A percentile compares a stretch with the other conserved stretches of the same genome.
Evolutionary conservation across 139 green algal species (phyloP).

Genomic region (Nannochloris sp.): DNA sequence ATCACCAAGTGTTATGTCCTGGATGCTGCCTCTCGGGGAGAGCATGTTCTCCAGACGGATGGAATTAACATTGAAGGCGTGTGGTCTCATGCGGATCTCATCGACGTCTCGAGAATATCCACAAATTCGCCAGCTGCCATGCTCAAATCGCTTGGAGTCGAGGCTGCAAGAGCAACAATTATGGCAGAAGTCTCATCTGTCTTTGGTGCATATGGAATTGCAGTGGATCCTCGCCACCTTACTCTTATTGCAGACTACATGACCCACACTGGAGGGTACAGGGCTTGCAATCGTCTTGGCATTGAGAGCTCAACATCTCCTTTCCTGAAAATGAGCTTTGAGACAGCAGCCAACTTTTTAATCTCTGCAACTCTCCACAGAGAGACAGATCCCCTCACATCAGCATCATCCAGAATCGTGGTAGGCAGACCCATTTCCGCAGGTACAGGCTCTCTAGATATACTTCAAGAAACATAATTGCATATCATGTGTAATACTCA

Average conservation of each 20-base stretch:
- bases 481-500: neutral
- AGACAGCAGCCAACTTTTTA: constrained; percentile 92
- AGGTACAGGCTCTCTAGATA: constrained; percentile 49
- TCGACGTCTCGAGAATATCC: constrained; percentile 38
- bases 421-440: constrained; percentile 59
- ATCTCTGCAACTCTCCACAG: constrained; percentile 77
- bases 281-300: constrained; percentile 82
- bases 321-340: constrained; percentile 95
- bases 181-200: constrained; percentile 72
- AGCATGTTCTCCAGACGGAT: constrained; percentile 76
- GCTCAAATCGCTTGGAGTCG: constrained; percentile 81
- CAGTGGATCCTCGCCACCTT: constrained; percentile 88
- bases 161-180: constrained; percentile 83
- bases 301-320: constrained; percentile 81
- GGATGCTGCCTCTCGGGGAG: constrained; percentile 22
- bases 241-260: constrained; percentile 95
- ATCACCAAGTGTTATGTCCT: constrained; percentile 71
- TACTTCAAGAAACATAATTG: constrained; percentile 24
- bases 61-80: constrained; percentile 82
- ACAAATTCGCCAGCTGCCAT: constrained; percentile 82
- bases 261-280: constrained; percentile 81
- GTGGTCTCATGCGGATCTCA: constrained; percentile 45
- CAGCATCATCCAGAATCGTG: constrained; percentile 63
- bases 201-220: constrained; percentile 96
- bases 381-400: constrained; percentile 54